phyloP scores from a whole-genome alignment of 177 flowering plant species.

The Telopea speciosissima region DNA sequence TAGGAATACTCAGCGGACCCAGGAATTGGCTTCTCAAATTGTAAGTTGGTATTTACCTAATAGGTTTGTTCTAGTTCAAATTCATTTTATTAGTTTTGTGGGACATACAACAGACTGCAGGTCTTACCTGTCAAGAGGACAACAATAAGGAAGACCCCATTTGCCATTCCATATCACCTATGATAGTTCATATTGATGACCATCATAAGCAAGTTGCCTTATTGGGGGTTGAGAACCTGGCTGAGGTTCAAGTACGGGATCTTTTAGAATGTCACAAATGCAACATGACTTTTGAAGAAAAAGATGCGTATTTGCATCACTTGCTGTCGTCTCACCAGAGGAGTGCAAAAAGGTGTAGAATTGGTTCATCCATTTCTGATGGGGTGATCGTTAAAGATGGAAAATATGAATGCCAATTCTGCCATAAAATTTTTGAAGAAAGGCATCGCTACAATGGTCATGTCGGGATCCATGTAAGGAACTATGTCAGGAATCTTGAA shows the following conservation, averaged over 20 bases:
- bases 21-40: slow-evolving; percentile 20
- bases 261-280: slow-evolving; percentile 74
- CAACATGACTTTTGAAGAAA: slow-evolving; percentile 50
- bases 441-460: slow-evolving; percentile 72
- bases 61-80: slow-evolving; percentile 8
- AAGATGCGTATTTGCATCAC: slow-evolving; percentile 70
- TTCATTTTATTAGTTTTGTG: slow-evolving; percentile 3
- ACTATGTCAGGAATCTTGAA: slow-evolving; percentile 39
- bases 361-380: slow-evolving; percentile 61
- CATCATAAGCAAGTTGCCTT: slow-evolving; percentile 27
- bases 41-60: slow-evolving; percentile 30
- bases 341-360: slow-evolving; percentile 49
- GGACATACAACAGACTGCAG: slow-evolving; percentile 29
- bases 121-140: slow-evolving; percentile 15
- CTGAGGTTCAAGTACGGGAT: slow-evolving; percentile 52
- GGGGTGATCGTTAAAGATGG: slow-evolving; percentile 75
- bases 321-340: slow-evolving; percentile 57
- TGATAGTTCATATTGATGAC: slow-evolving; percentile 22
- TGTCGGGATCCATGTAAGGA: slow-evolving; percentile 75
- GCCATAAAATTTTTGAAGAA: slow-evolving; percentile 67
- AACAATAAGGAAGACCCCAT: slow-evolving; percentile 18
- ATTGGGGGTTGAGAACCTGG: slow-evolving; percentile 25
- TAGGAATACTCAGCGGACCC: slow-evolving; percentile 11
- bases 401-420: slow-evolving; percentile 77
- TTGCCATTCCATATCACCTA: slow-evolving; percentile 17